Conservation (phyloP, 495 filamentous ascomycete genomes). For the Hyaloscypha hepaticicola region DNA sequence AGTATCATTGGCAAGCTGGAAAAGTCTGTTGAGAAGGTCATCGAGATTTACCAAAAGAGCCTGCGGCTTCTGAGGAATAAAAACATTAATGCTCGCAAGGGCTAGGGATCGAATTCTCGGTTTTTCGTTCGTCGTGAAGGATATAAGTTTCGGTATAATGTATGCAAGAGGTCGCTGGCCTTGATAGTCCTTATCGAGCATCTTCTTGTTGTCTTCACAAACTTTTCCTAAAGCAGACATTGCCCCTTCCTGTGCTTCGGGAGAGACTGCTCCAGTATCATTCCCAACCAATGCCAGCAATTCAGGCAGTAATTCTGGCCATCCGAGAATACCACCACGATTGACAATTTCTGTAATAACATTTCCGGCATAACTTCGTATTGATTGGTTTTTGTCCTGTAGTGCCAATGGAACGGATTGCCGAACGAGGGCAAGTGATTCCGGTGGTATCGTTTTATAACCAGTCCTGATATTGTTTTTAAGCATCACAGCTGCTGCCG, state of each 20-base stretch:
- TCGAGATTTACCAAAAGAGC: conserved; percentile 76
- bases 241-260: conserved; percentile 82
- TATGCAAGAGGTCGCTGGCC: conserved; percentile 83
- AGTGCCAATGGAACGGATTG: conserved; percentile 74
- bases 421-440: conserved; percentile 70
- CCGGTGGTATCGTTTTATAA: conserved; percentile 67
- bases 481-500: conserved; percentile 86
- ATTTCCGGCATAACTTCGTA: conserved; percentile 85
- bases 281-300: conserved; percentile 75
- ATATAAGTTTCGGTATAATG: conserved; percentile 86
- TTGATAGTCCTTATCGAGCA: conserved; percentile 81
- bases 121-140: conserved; percentile 73
- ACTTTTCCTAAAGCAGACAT: conserved; percentile 92
- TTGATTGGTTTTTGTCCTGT: conserved; percentile 76
- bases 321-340: conserved; percentile 80
- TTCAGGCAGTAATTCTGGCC: conserved; percentile 86
- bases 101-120: conserved; percentile 76
- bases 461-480: conserved; percentile 84
- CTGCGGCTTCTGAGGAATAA: conserved; percentile 77
- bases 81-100: conserved; percentile 83
- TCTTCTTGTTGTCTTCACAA: conserved; percentile 91
- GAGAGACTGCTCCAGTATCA: conserved; percentile 60
- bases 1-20: conserved; percentile 72
- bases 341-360: conserved; percentile 93
- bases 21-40: conserved; percentile 74